phyloP scores from a whole-genome alignment of 495 filamentous ascomycete species.

The Corynascus novoguineensis region DNA sequence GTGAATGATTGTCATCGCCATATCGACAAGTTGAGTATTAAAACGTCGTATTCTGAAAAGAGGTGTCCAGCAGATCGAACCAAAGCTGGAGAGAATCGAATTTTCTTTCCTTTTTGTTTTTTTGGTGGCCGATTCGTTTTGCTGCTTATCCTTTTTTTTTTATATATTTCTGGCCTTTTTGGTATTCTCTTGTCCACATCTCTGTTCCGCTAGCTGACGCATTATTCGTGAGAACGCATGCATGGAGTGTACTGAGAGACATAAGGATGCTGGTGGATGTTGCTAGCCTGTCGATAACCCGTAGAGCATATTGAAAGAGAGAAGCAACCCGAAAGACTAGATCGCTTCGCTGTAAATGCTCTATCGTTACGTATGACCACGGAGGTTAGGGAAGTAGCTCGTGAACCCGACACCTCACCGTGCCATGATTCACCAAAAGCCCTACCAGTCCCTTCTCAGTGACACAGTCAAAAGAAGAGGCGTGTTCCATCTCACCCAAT shows the following conservation, averaged over 20 bases:
- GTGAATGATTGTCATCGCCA: not conserved
- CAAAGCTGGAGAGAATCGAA: not conserved
- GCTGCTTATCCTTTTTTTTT: not conserved
- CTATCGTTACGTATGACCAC: too few relatives aligned
- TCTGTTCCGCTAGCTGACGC: not conserved
- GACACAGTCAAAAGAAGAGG: not conserved
- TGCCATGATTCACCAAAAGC: too few relatives aligned
- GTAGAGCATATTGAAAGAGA: too few relatives aligned
- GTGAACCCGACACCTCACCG: too few relatives aligned
- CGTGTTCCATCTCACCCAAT: not conserved
- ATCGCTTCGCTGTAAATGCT: too few relatives aligned
- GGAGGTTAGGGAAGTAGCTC: too few relatives aligned
- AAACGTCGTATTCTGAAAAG: not conserved
- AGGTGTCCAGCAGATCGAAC: not conserved
- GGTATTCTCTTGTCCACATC: not conserved
- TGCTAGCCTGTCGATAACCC: not conserved
- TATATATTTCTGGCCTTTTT: not conserved
- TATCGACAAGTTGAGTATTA: not conserved
- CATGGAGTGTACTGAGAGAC: not conserved
- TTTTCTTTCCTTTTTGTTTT: too few relatives aligned
- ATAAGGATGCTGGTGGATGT: not conserved
- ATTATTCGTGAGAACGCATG: not conserved
- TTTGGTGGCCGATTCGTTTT: too few relatives aligned
- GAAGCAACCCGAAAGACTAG: too few relatives aligned
- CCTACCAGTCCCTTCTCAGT: not conserved